Evolutionary conservation across 2,329 filamentous ascomycete genomes (phyloP).

Genomic region (Tricladium varicosporioides): DNA sequence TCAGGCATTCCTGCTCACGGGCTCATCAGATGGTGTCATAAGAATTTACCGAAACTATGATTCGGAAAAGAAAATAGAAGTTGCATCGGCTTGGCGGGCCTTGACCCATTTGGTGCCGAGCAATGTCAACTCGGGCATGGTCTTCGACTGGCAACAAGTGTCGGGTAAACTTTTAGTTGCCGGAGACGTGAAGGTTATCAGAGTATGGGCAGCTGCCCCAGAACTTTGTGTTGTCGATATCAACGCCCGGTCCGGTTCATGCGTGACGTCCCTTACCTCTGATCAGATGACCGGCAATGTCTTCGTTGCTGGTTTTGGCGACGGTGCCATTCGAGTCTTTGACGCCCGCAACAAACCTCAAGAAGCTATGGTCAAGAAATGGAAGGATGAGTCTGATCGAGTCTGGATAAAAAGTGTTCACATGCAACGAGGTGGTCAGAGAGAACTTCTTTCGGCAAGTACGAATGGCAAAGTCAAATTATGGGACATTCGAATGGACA

Average conservation of each 20-base stretch:
- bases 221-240: conserved; percentile 95
- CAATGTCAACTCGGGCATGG: conserved; percentile 90
- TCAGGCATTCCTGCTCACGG: conserved; percentile 89
- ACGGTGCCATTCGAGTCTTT: conserved; percentile 91
- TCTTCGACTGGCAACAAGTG: conserved; percentile 99
- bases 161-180: conserved; percentile 92
- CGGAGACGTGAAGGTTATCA: conserved; percentile 91
- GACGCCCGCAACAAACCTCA: conserved; percentile 82
- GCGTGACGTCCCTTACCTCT: conserved; percentile 91
- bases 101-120: conserved; percentile 91
- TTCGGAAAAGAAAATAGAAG: conserved; percentile 68
- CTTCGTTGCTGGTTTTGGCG: conserved; percentile 94
- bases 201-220: conserved; percentile 92
- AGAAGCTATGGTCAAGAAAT: conserved; percentile 92
- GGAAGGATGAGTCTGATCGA: conserved; percentile 82
- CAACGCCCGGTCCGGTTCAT: conserved; percentile 88
- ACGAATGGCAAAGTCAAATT: conserved; percentile 90
- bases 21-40: conserved; percentile 91
- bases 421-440: conserved; percentile 91
- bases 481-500: conserved; percentile 92
- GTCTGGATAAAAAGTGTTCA: conserved; percentile 97
- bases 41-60: conserved; percentile 94
- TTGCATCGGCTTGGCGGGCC: conserved; percentile 89
- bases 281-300: conserved; percentile 97
- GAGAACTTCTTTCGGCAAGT: conserved; percentile 87